Conservation (phyloP, 169 alveolate species). For the Neospora caninum region DNA sequence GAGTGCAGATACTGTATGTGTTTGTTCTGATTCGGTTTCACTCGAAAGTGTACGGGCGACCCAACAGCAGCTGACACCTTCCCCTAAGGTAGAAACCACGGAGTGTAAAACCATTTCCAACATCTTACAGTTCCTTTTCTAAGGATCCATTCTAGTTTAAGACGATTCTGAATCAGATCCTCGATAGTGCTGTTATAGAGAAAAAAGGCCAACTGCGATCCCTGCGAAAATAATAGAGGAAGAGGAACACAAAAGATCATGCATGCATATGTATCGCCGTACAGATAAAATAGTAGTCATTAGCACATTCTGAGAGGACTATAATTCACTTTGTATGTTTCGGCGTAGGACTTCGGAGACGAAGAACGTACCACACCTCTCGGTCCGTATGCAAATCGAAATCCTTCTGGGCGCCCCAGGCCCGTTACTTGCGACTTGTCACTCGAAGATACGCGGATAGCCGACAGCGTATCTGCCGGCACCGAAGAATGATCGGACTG, state of each 20-base stretch:
- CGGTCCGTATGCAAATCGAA: slow-evolving; percentile 48
- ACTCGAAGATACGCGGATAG: slow-evolving; percentile 28
- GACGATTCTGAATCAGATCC: slow-evolving; percentile 57
- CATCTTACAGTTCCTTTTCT: slow-evolving; percentile 26
- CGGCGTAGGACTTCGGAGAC: too few species aligned
- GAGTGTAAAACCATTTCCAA: too few species aligned
- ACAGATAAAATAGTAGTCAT: too few species aligned
- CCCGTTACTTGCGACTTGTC: slow-evolving; percentile 32
- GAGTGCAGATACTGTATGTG: too few species aligned
- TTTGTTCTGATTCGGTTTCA: too few species aligned
- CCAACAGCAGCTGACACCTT: too few species aligned
- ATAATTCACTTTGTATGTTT: too few species aligned
- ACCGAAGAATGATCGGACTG: slow-evolving; percentile 59
- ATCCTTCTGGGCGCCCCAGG: slow-evolving; percentile 57
- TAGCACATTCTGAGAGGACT: too few species aligned
- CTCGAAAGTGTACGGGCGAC: too few species aligned
- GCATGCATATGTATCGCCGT: background rate
- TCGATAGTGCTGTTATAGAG: slow-evolving; percentile 51
- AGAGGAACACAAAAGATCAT: background rate
- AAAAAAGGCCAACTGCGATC: slow-evolving; percentile 42
- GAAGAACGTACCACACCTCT: background rate
- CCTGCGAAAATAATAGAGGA: slow-evolving; percentile 16
- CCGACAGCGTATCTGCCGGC: slow-evolving; percentile 34
- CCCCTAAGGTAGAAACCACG: too few species aligned
- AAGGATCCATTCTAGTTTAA: slow-evolving; percentile 57